Evolutionary conservation across 257 asterid species (phyloP), one percentile per base, ranked within the genome.

Genomic region (Forsythia viridissima): DNA sequence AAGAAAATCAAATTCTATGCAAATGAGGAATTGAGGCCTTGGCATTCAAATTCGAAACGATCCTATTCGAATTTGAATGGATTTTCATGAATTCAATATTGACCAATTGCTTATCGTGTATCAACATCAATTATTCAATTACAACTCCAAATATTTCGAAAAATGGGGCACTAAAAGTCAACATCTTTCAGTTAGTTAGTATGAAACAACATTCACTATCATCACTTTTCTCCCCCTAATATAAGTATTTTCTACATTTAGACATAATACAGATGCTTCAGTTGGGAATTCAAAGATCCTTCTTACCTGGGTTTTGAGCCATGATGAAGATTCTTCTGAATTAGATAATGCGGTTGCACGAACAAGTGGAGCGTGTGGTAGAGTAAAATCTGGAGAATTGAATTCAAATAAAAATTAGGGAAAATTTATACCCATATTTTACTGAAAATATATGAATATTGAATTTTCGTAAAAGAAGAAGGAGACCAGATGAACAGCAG

Each of bases 271-370:
- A 4, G 18, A 8, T 39, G 55, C 48, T 16, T 48, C 9, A 48
- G 51, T 21, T 51, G 11, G 73, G 41, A 38, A 48, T 4, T 44
- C 30, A 65, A 70, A 13, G 18, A n/a, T 7, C 21, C 71, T 39
- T 66, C 63, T 40, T 11, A 85, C 91, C 88, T 78, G 85, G 72
- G 67, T 72, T 88, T 48, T 82, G 80, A 37, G 88, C 79, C 82
- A 82, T 75, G 71, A 51, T 68, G 81, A 71, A 68, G 44, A 70
- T 40, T 73, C 42, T 82, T 70, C 34, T 20, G 79, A 78, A 66
- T 75, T 73, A 81, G 85, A 79, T 74, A 77, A 46, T 69, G 70
- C 74, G 63, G 63, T 40, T 71, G 65, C 52, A 74, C 41, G 72
- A 72, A 48, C 76, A 80, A 72, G 78, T 69, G 76, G n/a, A 78